These are phyloP conservation scores for Saturnispora besseyi DNA, from an alignment of 805 yeast genomes.

Conservation along the genomic window DNA sequence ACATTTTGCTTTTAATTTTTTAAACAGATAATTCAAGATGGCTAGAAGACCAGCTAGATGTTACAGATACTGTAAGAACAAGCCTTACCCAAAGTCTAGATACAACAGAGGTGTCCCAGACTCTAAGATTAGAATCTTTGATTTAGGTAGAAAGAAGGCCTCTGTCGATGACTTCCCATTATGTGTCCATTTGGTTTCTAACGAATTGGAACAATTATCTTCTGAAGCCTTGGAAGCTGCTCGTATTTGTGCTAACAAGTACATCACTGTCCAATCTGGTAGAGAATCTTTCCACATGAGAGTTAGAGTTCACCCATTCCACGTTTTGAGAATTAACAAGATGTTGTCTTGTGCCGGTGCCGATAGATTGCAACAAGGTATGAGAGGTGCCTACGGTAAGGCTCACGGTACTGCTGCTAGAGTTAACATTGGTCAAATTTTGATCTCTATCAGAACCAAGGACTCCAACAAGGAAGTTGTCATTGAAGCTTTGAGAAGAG, in stretches of 20 bases:
- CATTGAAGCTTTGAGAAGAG: conserved; percentile 99
- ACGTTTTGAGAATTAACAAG: conserved; percentile 99
- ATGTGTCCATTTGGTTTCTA: conserved; percentile 98
- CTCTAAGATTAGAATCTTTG: conserved; percentile 98
- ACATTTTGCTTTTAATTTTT: conserved; percentile 5
- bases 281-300: conserved; percentile 99
- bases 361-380: conserved; percentile 99
- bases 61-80: conserved; percentile 99
- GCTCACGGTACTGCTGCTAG: conserved; percentile 99
- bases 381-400: conserved; percentile 99
- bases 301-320: conserved; percentile 99
- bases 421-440: conserved; percentile 96
- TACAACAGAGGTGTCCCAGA: conserved; percentile 99
- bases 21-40: conserved; percentile 51
- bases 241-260: conserved; percentile 99
- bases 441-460: conserved; percentile 97
- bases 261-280: conserved; percentile 95
- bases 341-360: conserved; percentile 99
- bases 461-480: conserved; percentile 96
- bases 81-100: conserved; percentile 99
- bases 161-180: conserved; percentile 98
- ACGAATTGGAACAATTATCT: conserved; percentile 98
- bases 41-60: conserved; percentile 99
- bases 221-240: conserved; percentile 99
- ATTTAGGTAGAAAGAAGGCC: conserved; percentile 99